Evolutionary conservation across 768 basidiomycete species (phyloP).

Genomic region (Collybiopsis luxurians): DNA sequence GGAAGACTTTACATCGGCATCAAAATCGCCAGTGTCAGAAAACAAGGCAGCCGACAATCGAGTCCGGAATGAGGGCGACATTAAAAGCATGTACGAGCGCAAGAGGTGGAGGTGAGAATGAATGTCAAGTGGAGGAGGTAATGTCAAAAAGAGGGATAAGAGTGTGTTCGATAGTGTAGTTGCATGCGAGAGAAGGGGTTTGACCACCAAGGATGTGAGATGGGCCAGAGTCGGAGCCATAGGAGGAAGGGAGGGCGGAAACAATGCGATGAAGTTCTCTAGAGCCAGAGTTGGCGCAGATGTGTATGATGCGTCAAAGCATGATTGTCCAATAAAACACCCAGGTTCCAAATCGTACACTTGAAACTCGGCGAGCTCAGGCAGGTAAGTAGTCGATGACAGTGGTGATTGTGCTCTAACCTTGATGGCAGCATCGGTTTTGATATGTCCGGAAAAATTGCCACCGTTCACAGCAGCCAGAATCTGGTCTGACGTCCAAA

Average conservation of each 20-base stretch:
- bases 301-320: slow-evolving; percentile 20
- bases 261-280: slow-evolving; percentile 48
- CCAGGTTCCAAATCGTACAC: slow-evolving; percentile 73
- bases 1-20: slow-evolving; percentile 23
- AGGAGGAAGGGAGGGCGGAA: slow-evolving; percentile 58
- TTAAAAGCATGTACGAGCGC: slow-evolving; percentile 73
- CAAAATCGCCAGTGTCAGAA: slow-evolving; percentile 62
- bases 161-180: slow-evolving; percentile 64
- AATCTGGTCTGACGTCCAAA: slow-evolving; percentile 61
- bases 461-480: slow-evolving; percentile 41
- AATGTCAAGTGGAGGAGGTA: slow-evolving; percentile 63
- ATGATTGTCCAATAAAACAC: slow-evolving; percentile 22
- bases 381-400: slow-evolving; percentile 17
- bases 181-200: slow-evolving; percentile 60
- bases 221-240: slow-evolving; percentile 63
- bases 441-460: background rate
- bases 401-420: background rate
- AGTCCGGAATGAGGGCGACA: slow-evolving; percentile 69
- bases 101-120: slow-evolving; percentile 65
- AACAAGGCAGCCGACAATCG: slow-evolving; percentile 73
- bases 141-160: slow-evolving; percentile 62
- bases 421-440: background rate
- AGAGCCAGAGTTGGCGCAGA: slow-evolving; percentile 31
- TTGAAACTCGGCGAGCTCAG: slow-evolving; percentile 43
- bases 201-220: slow-evolving; percentile 61